A percentile compares a stretch with the other conserved stretches of the same genome.
Evolutionary conservation across 1,139 yeast species (phyloP).

Genomic region (Nakaseomyces sp.): DNA sequence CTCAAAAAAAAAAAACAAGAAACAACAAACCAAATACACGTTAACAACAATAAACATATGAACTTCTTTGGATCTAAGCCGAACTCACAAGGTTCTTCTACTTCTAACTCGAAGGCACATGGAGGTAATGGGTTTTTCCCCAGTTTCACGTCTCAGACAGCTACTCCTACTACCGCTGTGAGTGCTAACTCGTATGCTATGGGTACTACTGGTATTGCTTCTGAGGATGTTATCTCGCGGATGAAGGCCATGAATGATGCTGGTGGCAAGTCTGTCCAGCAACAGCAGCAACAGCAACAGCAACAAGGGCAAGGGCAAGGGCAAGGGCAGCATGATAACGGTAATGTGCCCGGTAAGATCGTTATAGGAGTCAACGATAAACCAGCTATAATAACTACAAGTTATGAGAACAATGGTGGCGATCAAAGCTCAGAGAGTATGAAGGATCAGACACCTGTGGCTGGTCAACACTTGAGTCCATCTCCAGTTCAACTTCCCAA

Average conservation of each 20-base stretch:
- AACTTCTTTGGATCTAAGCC: slow-evolving; percentile 24
- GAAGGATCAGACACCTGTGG: slow-evolving; percentile 8
- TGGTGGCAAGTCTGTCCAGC: slow-evolving; percentile 8
- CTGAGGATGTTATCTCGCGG: slow-evolving; percentile 32
- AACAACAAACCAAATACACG: neutral
- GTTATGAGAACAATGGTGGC: neutral
- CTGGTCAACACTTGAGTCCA: slow-evolving; percentile 1
- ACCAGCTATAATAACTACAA: slow-evolving; percentile 18
- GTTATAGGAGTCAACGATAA: slow-evolving; percentile 4
- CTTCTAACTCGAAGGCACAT: slow-evolving; percentile 8
- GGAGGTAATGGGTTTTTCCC: slow-evolving; percentile 25
- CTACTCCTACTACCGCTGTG: slow-evolving; percentile 58
- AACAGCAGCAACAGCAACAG: slow-evolving; percentile 5
- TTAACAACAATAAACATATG: slow-evolving; percentile 13
- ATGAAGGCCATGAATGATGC: slow-evolving; percentile 22
- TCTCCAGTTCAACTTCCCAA: slow-evolving; percentile 6
- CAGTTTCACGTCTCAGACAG: slow-evolving; percentile 27
- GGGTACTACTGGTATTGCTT: slow-evolving; percentile 55
- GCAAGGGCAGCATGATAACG: slow-evolving; percentile 6
- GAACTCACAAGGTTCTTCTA: slow-evolving; percentile 8
- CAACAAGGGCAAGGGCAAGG: slow-evolving; percentile 4
- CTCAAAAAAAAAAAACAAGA: neutral
- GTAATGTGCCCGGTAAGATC: slow-evolving; percentile 4
- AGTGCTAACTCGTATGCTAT: slow-evolving; percentile 54
- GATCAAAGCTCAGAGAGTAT: slow-evolving; percentile 1